Base-by-base conservation (phyloP, 2,329 filamentous ascomycete species). In the Arthrobotrys megalospora region DNA sequence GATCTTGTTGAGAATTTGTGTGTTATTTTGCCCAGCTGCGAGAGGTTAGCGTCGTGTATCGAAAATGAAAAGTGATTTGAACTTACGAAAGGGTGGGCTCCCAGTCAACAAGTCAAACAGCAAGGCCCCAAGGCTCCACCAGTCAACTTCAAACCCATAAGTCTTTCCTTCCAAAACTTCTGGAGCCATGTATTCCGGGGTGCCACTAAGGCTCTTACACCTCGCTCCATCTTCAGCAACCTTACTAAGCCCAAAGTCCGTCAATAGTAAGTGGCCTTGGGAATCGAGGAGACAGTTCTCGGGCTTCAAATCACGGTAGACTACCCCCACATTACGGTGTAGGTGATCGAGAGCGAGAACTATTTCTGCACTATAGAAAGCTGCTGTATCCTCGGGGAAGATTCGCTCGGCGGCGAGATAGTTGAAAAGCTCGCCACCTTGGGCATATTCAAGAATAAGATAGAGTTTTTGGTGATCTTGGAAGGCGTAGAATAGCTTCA, bases 281-380 rank as follows among this genome's bases (percentile, higher is more conserved):
- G 91, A 87, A 83, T 99, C 96, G 8, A 99, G 87, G 24, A 99
- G 91, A 83, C 95, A 98, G 84, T 99, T 99, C 85, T 99, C 96
- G 0, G 96, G 96, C 87, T 99, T 99, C 76, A 99, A 88, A 83
- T 99, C 96, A 79, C 96, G 93, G 85, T 99, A 99, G 80, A 99
- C 91, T 62, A 99, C 94, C 14, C 96, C 95, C 21, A 98, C 90
- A 80, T 92, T 94, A 81, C 92, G 91, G 85, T 99, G 96, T 28
- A 99, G 89, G 84, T 99, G 94, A 43, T 95, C 93, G 55, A 99
- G 89, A 34, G 96, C 96, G 24, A 99, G 89, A 3, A 97, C 90
- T 90, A 99, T 96, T 86, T 99, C 94, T 0, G 94, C 96, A 93
- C 98, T 97, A 88, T 99, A 99, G 85, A 98, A 99, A 0, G 94